phyloP scores from a whole-genome alignment of 73 alveolate species.

The Effrenium voratum region DNA sequence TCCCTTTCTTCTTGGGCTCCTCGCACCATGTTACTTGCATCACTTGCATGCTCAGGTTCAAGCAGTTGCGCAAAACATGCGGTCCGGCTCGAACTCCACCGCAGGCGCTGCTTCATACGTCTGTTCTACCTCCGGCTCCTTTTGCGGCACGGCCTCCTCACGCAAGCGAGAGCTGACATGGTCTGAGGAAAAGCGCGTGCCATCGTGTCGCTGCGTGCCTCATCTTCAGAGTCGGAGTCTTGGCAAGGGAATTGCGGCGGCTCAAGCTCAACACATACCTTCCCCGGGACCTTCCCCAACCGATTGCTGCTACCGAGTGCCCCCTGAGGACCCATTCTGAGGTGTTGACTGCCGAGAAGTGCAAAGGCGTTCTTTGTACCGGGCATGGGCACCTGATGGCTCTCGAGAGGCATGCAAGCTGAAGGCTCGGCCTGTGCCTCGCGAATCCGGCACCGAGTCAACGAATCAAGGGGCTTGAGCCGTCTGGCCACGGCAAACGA shows the following conservation, averaged over 20 bases:
- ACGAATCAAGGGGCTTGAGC: background rate
- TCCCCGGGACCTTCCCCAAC: too few species aligned
- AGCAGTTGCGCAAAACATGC: background rate
- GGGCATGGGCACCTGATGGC: conserved; percentile 15
- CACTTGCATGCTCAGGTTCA: background rate
- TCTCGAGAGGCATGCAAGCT: background rate
- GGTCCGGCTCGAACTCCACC: conserved; percentile 54
- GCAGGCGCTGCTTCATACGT: conserved; percentile 82
- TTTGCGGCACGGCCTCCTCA: conserved; percentile 48
- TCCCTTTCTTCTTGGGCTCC: conserved; percentile 89
- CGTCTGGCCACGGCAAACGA: background rate
- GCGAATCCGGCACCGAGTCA: background rate
- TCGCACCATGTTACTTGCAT: background rate
- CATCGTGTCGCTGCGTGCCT: too few species aligned
- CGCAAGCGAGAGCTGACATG: too few species aligned
- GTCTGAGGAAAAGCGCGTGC: too few species aligned
- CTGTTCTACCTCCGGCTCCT: conserved; percentile 82
- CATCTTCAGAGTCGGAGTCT: conserved; percentile 83
- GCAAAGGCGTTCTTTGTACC: conserved; percentile 84
- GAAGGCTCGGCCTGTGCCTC: background rate
- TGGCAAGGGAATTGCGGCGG: background rate
- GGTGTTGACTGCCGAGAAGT: conserved; percentile 41
- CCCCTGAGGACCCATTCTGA: background rate
- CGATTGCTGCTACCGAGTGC: background rate
- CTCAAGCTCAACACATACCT: too few species aligned